Base-by-base conservation (phyloP, 1,139 yeast genomes). In the Cylindricascospora bacillispora region DNA sequence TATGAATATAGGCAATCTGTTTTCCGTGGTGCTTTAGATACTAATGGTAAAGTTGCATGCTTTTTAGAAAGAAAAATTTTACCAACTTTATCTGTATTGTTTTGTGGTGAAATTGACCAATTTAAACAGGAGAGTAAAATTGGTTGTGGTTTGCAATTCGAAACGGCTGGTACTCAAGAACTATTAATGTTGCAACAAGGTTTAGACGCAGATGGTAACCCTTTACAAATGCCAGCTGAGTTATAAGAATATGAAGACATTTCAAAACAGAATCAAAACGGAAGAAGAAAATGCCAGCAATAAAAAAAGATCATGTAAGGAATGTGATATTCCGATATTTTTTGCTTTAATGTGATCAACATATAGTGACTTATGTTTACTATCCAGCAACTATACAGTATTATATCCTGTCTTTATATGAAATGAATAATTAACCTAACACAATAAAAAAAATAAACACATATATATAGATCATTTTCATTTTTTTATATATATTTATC, bases 1-100 rank as follows among this genome's bases (percentile, higher is more conserved):
- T 89, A 89, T 62, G 98, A 89, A 64, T 92, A 85, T 70, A 85
- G 95, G 64, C 93, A 85, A 62, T 78, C 93, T 37, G 78, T 83
- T 34, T 85, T 83, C 73, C 77, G 98, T 61, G 97, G 97, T 51
- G 94, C 86, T 60, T 55, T 89, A 40, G 95, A 86, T 61, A 74
- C 93, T 33, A 67, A 70, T 38, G 98, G 98, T 59, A 85, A 82
- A 63, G 93, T 89, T 34, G 70, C 81, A 36, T 83, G 89, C 46
- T 76, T 83, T 64, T 67, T 89, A 56, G 98, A 89, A 65, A 85
- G 85, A 67, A 78, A 94, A 59, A 75, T 92, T 35, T 68, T 86
- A 51, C 97, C 97, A 49, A 83, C 93, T 30, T 76, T 86, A 38
- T 78, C 94, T 21, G 68, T 89, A 37, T 65, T 83, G 50, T 85